Percentiles rank a stretch among this genome's conserved stretches.
phyloP scores from a whole-genome alignment of 768 basidiomycete genomes.

The Cystobasidium onofrii region DNA sequence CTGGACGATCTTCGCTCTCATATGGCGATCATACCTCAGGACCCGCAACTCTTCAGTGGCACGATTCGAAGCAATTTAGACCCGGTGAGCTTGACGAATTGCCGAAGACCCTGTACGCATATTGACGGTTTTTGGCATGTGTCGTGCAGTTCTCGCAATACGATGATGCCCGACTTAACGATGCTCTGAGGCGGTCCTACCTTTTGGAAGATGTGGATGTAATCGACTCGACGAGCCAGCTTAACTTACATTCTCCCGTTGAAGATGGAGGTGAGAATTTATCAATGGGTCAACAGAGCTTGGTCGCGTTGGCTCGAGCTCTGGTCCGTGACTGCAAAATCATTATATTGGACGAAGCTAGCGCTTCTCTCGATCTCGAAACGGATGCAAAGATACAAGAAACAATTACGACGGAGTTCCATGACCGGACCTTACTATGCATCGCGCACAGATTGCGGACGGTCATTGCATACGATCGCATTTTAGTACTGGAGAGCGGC shows the following conservation, averaged over 20 bases:
- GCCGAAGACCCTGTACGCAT: not conserved
- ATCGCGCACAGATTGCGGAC: conserved; percentile 44
- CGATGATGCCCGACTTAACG: conserved; percentile 79
- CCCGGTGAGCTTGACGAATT: too few relatives aligned
- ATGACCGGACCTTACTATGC: conserved; percentile 65
- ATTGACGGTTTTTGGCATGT: too few relatives aligned
- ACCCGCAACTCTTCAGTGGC: conserved; percentile 17
- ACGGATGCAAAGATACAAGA: conserved; percentile 54
- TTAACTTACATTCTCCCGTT: conserved; percentile 70
- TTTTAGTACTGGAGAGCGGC: conserved; percentile 39
- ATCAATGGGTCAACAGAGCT: conserved; percentile 35
- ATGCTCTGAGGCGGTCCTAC: conserved; percentile 75
- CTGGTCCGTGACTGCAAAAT: conserved; percentile 39
- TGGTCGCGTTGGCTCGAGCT: conserved; percentile 23
- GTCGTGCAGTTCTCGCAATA: conserved; percentile 55
- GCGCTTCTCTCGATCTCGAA: conserved; percentile 40
- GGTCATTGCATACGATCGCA: conserved; percentile 39
- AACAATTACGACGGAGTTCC: conserved; percentile 65
- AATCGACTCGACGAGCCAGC: conserved; percentile 48
- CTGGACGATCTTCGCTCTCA: conserved; percentile 49
- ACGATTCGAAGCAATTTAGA: conserved; percentile 33
- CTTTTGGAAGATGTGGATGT: conserved; percentile 56
- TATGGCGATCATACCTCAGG: conserved; percentile 15
- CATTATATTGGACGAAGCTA: conserved; percentile 43
- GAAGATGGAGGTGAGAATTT: conserved; percentile 65